phyloP scores from a whole-genome alignment of 129 eudicot species.

The Centrapalus pauciflorus region DNA sequence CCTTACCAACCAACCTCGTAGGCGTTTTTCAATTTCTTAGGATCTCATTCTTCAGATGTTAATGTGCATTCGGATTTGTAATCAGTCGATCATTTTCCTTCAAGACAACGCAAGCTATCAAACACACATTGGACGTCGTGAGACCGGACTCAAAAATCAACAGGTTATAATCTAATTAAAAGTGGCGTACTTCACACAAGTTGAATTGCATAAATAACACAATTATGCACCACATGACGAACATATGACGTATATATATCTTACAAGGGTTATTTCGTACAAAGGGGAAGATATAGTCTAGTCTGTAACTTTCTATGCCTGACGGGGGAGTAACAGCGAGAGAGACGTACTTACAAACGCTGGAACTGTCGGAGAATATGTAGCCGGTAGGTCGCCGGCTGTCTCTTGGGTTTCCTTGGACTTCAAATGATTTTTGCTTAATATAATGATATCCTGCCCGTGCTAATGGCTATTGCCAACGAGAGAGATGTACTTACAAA shows the following conservation, averaged over 20 bases:
- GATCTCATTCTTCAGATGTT: too few species aligned
- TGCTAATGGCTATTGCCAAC: not conserved
- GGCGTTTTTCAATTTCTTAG: too few species aligned
- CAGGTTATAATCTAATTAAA: not conserved
- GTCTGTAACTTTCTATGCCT: not conserved
- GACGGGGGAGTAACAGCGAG: not conserved
- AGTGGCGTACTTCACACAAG: not conserved
- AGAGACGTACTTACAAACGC: not conserved
- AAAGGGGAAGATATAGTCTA: not conserved
- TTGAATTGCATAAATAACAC: not conserved
- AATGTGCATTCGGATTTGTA: too few species aligned
- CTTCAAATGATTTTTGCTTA: not conserved
- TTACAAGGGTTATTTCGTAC: not conserved
- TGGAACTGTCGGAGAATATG: not conserved
- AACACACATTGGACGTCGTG: too few species aligned
- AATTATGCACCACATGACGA: not conserved
- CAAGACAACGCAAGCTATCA: too few species aligned
- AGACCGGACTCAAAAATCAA: too few species aligned
- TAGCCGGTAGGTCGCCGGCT: not conserved
- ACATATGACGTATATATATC: not conserved
- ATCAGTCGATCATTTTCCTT: too few species aligned
- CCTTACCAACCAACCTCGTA: too few species aligned
- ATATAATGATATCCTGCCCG: not conserved
- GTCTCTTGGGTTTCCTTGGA: not conserved
- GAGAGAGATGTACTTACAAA: not conserved